These are phyloP conservation scores for Pichia inconspicua DNA, from an alignment of 1,139 yeast species.

Conservation along the genomic window DNA sequence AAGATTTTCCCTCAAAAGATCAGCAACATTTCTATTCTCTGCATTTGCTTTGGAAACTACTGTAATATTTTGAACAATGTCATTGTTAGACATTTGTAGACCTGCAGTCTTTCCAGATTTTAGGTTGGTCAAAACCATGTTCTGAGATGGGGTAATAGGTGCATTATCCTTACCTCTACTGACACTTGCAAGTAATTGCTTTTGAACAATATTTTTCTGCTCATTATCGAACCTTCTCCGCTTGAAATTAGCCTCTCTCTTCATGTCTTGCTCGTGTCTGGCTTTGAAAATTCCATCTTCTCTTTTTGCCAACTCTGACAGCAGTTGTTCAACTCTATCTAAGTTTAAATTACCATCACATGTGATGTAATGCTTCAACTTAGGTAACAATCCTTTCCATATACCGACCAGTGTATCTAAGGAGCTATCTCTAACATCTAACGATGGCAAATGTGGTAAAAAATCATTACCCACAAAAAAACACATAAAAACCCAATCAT, in stretches of 20 bases:
- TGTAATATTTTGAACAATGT: constrained; percentile 60
- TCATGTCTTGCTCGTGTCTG: constrained; percentile 58
- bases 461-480: constrained; percentile 98
- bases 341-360: constrained; percentile 81
- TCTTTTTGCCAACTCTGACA: constrained; percentile 57
- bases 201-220: constrained; percentile 31
- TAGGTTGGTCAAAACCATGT: constrained; percentile 63
- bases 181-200: constrained; percentile 25
- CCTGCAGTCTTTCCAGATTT: constrained; percentile 62
- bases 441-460: constrained; percentile 89
- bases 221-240: constrained; percentile 44
- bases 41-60: constrained; percentile 68
- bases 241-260: constrained; percentile 56
- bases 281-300: constrained; percentile 76
- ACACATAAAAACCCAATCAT: constrained; percentile 99
- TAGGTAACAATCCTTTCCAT: constrained; percentile 72
- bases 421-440: constrained; percentile 92
- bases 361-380: constrained; percentile 69
- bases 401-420: constrained; percentile 72
- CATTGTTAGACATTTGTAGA: constrained; percentile 61
- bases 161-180: constrained; percentile 70
- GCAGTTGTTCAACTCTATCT: constrained; percentile 64
- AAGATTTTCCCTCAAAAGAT: constrained; percentile 42
- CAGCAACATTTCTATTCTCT: constrained; percentile 69
- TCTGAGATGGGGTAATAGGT: constrained; percentile 62